A percentile compares a stretch with the other conserved stretches of the same genome.
phyloP scores from a whole-genome alignment of 441 rosid species.

The Theobroma grandiflorum region DNA sequence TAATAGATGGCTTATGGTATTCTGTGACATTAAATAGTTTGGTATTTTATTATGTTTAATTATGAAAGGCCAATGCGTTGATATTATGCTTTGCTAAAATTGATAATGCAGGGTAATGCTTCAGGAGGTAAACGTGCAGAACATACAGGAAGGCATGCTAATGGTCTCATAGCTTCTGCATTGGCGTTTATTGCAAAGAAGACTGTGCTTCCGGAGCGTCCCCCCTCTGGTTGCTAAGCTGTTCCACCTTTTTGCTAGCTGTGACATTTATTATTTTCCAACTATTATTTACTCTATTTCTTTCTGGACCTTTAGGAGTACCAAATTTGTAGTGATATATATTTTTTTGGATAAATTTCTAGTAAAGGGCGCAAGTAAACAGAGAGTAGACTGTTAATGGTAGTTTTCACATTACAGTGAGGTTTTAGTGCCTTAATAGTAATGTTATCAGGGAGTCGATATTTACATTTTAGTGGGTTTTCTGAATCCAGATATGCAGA shows the following conservation, averaged over 20 bases:
- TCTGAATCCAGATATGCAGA: too few species aligned
- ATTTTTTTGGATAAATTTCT: not conserved
- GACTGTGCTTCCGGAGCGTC: conserved; percentile 70
- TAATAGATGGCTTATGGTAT: conserved; percentile 92
- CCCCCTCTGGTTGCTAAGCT: conserved; percentile 70
- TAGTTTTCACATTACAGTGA: not conserved
- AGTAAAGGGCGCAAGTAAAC: not conserved
- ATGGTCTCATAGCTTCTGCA: conserved; percentile 69
- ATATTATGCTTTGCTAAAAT: conserved; percentile 18
- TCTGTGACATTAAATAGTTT: conserved; percentile 12
- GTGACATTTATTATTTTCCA: not conserved
- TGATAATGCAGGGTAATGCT: conserved; percentile 84
- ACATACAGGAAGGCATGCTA: conserved; percentile 61
- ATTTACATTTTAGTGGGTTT: not conserved
- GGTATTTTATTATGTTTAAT: not conserved
- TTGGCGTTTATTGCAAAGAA: conserved; percentile 60
- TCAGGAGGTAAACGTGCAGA: conserved; percentile 91
- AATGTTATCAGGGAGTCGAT: not conserved
- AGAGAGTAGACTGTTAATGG: not conserved
- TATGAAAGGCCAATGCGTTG: conserved; percentile 22
- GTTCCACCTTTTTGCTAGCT: not conserved
- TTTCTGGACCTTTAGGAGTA: conserved; percentile 11
- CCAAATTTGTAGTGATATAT: not conserved
- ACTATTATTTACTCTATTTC: not conserved
- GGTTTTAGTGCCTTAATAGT: not conserved